phyloP scores from a whole-genome alignment of 805 yeast genomes.

The Wilhelminamyces savonicus region DNA sequence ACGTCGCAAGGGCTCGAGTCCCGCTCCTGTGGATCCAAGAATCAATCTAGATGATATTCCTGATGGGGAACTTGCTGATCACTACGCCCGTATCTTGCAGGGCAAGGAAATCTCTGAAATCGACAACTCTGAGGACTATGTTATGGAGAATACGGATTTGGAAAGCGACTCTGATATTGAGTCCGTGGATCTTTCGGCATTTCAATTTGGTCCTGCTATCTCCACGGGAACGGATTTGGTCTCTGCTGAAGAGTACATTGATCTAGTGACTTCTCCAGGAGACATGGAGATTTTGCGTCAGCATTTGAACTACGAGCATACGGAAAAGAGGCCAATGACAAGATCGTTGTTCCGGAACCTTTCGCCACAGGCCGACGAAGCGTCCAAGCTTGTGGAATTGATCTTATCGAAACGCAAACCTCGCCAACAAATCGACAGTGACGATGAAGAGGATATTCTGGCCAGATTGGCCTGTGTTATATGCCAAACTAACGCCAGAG shows the following conservation, averaged over 20 bases:
- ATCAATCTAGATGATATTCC: conserved; percentile 10
- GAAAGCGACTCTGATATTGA: conserved; percentile 5
- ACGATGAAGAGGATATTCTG: conserved; percentile 23
- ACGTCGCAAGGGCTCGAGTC: conserved; percentile 14
- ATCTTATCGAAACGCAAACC: conserved; percentile 8
- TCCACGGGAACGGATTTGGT: conserved; percentile 12
- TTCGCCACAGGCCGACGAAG: conserved; percentile 1
- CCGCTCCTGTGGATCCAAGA: conserved; percentile 1
- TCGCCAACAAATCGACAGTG: conserved; percentile 4
- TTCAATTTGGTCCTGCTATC: conserved; percentile 3
- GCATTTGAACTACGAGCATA: conserved; percentile 17
- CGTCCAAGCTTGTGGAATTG: conserved; percentile 15
- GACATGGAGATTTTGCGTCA: conserved; percentile 16
- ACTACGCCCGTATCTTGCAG: conserved; percentile 18
- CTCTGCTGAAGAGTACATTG: conserved; percentile 18
- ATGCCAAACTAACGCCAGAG: conserved; percentile 69
- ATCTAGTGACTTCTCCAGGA: conserved; percentile 12
- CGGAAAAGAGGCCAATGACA: conserved; percentile 20
- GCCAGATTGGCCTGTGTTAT: conserved; percentile 60
- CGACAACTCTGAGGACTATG: not conserved
- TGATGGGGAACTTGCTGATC: conserved; percentile 12
- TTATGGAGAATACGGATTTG: not conserved
- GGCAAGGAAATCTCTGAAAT: conserved; percentile 18
- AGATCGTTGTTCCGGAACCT: conserved; percentile 22
- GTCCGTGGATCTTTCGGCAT: conserved; percentile 1